These are phyloP conservation scores for Salix dunnii DNA, from an alignment of 345 rosid genomes.

Conservation along the genomic window DNA sequence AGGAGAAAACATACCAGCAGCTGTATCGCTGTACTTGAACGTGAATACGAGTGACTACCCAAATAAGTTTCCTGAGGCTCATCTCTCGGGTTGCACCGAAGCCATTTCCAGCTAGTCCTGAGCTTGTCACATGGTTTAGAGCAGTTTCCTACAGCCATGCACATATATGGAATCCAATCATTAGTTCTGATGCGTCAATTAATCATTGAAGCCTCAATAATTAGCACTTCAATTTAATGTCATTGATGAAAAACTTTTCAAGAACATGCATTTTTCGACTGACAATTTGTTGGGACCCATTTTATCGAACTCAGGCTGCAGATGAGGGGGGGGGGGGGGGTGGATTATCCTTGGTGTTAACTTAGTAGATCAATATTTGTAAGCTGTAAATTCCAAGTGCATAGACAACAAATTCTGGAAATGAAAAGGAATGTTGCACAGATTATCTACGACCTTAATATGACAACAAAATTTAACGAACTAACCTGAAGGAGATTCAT, in stretches of 20 bases:
- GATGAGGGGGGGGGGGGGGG: no score
- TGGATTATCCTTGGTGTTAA: no score
- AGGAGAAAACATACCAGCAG: constrained; percentile 12
- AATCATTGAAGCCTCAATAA: not conserved
- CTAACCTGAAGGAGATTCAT: constrained; percentile 32
- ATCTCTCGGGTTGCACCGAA: constrained; percentile 26
- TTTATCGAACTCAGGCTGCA: no score
- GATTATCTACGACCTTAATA: not conserved
- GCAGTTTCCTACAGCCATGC: constrained; percentile 18
- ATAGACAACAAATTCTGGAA: not conserved
- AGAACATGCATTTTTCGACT: no score
- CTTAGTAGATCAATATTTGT: no score
- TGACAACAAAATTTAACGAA: not conserved
- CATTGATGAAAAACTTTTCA: no score
- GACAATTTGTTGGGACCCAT: no score
- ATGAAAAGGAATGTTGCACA: not conserved
- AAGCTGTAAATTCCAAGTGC: not conserved
- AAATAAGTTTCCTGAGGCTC: constrained; percentile 20
- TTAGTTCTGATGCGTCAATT: not conserved
- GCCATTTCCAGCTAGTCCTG: constrained; percentile 19
- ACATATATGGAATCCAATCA: not conserved
- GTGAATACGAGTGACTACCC: constrained; percentile 29
- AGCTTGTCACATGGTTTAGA: constrained; percentile 23
- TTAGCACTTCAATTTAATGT: not conserved
- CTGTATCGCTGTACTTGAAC: constrained; percentile 25